phyloP scores from a whole-genome alignment of 805 yeast genomes.

The Myxozyma nipponensis region DNA sequence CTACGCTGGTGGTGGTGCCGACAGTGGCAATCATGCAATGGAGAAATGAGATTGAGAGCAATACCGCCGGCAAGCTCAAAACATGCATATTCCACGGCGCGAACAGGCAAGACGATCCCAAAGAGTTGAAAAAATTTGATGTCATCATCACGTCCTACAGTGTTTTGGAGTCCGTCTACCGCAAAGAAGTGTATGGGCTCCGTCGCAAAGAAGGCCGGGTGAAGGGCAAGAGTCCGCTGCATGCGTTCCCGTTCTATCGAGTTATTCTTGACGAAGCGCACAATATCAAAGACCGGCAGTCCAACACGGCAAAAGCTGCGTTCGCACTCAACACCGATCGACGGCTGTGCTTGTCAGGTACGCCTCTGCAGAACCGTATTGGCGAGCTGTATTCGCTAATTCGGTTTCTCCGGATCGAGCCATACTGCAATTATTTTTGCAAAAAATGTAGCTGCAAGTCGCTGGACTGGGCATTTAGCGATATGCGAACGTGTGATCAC shows the following conservation, averaged over 20 bases:
- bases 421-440: constrained; percentile 87
- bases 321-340: constrained; percentile 65
- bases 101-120: constrained; percentile 55
- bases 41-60: constrained; percentile 86
- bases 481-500: constrained; percentile 73
- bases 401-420: constrained; percentile 75
- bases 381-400: constrained; percentile 94
- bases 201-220: constrained; percentile 64
- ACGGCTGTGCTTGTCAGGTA: constrained; percentile 91
- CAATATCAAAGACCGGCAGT: constrained; percentile 90
- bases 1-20: constrained; percentile 91
- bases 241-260: constrained; percentile 70
- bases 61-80: constrained; percentile 66
- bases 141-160: constrained; percentile 83
- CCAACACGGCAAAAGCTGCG: constrained; percentile 92
- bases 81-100: constrained; percentile 84
- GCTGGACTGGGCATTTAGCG: constrained; percentile 78
- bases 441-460: constrained; percentile 87
- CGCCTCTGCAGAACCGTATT: constrained; percentile 92
- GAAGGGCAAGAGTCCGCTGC: constrained; percentile 73
- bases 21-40: constrained; percentile 99
- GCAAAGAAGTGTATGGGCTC: constrained; percentile 82
- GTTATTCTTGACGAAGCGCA: constrained; percentile 96
- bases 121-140: constrained; percentile 59
- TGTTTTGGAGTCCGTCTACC: constrained; percentile 75